Base-by-base conservation (phyloP, 2,329 filamentous ascomycete species). In the Pestalotiopsis sp. region DNA sequence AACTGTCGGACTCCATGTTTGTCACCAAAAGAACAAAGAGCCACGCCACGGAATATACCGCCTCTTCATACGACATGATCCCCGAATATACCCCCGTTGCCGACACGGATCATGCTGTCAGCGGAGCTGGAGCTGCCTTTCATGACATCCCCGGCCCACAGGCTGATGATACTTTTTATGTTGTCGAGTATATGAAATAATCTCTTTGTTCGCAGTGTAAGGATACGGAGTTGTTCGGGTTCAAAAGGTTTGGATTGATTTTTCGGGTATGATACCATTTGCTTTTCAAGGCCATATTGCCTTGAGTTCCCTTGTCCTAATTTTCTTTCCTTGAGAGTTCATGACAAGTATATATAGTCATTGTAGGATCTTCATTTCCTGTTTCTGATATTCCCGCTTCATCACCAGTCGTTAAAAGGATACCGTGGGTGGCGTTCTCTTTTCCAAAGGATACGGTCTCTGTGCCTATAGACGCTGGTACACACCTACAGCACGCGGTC, bases 1-100 rank as follows among this genome's bases (percentile, higher is more conserved):
- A 70, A 52, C 64, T 65, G 41, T 72, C 66, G n/a, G 69, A 68
- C 6, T 68, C 58, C 45, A 67, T 72, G 52, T 36, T 72, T n/a
- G 38, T 71, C 13, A n/a, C 68, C 7, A 38, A 64, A 3, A 23
- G 20, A 2, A 31, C 71, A 1, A 63, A 57, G 2, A 73, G 72
- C 49, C 64, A 64, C 14, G 59, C 64, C 20, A 72, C 73, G 3
- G 69, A 69, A 69, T 49, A 31, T 5, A 31, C 62, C n/a, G 17
- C 20, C 20, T n/a, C 25, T 2, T 59, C 56, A 9, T 56, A 23
- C 7, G 39, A 31, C 52, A 41, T 60, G 27, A 12, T 60, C n/a
- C 45, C 56, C 2, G 27, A 59, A 14, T 17, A 12, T 4, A 23
- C 4, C 9, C 2, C 52, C 31, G 63, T 62, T 25, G 65, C 70